These are phyloP conservation scores for Gossypium davidsonii DNA, from an alignment of 441 rosid species.

Conservation along the genomic window DNA sequence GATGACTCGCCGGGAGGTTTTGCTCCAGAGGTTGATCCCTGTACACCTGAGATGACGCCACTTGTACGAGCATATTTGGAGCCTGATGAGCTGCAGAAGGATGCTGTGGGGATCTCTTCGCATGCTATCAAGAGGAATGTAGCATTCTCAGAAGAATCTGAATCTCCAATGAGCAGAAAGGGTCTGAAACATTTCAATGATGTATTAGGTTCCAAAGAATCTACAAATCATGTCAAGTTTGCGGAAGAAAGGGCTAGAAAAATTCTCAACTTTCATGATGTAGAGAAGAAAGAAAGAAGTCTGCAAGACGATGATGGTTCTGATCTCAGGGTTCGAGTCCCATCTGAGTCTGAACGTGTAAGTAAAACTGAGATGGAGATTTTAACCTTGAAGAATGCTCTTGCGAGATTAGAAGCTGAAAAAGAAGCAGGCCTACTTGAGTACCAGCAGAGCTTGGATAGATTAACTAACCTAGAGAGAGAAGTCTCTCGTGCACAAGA, in stretches of 20 bases:
- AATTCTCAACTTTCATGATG: constrained; percentile 60
- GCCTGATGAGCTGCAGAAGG: constrained; percentile 54
- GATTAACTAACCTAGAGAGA: constrained; percentile 58
- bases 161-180: constrained; percentile 36
- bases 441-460: constrained; percentile 67
- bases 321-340: constrained; percentile 37
- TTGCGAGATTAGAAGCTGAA: constrained; percentile 78
- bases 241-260: constrained; percentile 55
- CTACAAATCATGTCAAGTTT: constrained; percentile 21
- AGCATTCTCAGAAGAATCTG: constrained; percentile 56
- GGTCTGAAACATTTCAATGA: constrained; percentile 51
- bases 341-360: constrained; percentile 58
- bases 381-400: constrained; percentile 54
- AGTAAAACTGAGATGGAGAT: constrained; percentile 74
- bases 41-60: constrained; percentile 55
- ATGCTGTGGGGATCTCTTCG: constrained; percentile 43
- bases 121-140: constrained; percentile 48
- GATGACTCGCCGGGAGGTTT: constrained; percentile 60
- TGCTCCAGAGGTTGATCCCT: constrained; percentile 51
- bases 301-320: constrained; percentile 18
- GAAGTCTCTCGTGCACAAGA: constrained; percentile 66
- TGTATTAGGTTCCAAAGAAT: constrained; percentile 37
- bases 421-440: constrained; percentile 67
- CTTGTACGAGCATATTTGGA: constrained; percentile 40
- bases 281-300: constrained; percentile 41